Base-by-base conservation (phyloP, 805 yeast species). In the Cyberlindnera sargentensis region DNA sequence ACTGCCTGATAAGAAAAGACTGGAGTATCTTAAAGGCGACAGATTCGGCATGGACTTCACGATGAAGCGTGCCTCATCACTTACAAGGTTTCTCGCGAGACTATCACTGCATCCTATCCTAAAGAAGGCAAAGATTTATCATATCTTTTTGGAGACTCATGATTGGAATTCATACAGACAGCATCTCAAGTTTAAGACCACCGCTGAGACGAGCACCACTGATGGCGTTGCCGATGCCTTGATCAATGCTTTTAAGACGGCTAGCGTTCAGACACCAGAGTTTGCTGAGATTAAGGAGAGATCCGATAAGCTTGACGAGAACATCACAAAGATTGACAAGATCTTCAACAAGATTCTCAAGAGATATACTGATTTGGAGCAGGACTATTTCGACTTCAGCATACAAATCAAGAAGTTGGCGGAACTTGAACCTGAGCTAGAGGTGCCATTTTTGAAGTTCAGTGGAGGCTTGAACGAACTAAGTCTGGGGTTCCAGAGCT, bases 21-120 rank as follows among this genome's bases (percentile, higher is more conserved):
- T 91, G 53, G 96, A 91, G 61, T 91, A 93, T 63, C 73, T 91
- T 41, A 89, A 95, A 33, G 98, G 99, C 8, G 97, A 91, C 55
- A 72, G 98, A 33, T 91, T 91, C 60, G 80, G 91, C 27, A 71
- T 77, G 10, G 89, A 85, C 46, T 93, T 93, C 62, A 91, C 96
- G 0, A 70, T 73, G 47, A 85, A 86, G 60, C 70, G 99, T 52
- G 82, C 95, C 4, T 78, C 81, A 38, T 85, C 96, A 4, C 68
- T 91, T 36, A 79, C 82, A 52, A 70, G 91, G 47, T 93, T 90
- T 57, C 64, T 91, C 40, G 68, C 75, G 48, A 76, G 95, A 46
- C 70, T 91, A 6, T 72, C 88, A 20, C 70, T 71, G 48, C 98
- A 93, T 65, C 90, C 90, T 26, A 62, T 71, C 2, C 67, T 91